Base-by-base conservation (phyloP, 805 yeast species). In the Starmerella bombi region DNA sequence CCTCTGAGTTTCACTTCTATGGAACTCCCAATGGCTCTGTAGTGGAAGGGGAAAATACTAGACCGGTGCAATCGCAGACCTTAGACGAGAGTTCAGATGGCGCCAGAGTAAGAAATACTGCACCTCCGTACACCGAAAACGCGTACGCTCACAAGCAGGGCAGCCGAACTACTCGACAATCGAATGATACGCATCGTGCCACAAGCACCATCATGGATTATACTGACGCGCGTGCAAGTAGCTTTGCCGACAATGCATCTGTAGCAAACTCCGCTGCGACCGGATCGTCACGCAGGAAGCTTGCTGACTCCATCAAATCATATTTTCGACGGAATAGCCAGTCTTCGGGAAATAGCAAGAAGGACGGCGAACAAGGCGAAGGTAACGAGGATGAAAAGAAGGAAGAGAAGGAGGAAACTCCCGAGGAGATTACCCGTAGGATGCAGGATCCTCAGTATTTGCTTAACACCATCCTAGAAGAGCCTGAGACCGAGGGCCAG, bases 391-490 rank as follows among this genome's bases (percentile, higher is more conserved):
- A 37, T 15, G 21, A 37, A 10, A 37, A 38, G 19, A 16, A 21
- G 8, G 18, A 30, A 16, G 23, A 29, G 3, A 14, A 12, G 2
- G 39, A 22, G 7, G 40, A 39, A 22, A 23, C 37, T 4, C 36
- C 39, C 4, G 53, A 42, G 32, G 44, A 42, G 16, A n/a, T 30
- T 5, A 40, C 17, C 14, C 30, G 32, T 16, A 19, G 22, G 28
- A 22, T 20, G 21, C 49, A 49, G 25, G 52, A 49, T 29, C 52
- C 52, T 3, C 38, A 50, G 37, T 44, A 50, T 19, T 32, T 50
- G 9, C 45, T 51, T 8, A 39, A 46, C 15, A 42, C 54, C 1
- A 51, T 51, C 32, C 27, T 42, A 8, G 55, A 48, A 31, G 56
- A 51, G n/a, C 48, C 51, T 5, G 48, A 41, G 15, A 43, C 25